Evolutionary conservation across 805 yeast species (phyloP), one percentile per base, ranked within the genome.

Genomic region (Komagataella populi): DNA sequence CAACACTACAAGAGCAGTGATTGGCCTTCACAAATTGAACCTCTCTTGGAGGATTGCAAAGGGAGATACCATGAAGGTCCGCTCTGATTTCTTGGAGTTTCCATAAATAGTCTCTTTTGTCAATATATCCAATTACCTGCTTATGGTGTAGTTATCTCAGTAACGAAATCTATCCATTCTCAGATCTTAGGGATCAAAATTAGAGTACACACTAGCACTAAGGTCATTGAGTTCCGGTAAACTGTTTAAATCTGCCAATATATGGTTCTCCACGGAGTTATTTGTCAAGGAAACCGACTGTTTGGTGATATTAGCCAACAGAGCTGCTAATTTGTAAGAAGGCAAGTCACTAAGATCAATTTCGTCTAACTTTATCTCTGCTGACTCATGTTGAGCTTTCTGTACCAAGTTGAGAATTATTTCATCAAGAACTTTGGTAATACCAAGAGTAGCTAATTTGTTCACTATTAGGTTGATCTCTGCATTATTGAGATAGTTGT

Each of bases 191-290:
- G 60, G 56, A 52, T 63, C 66, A 49, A 85, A 87, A 60, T 88
- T 88, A 17, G 96, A 84, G 64, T 90, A 90, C 6, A 90, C 90
- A 57, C 88, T 76, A 4, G 97, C 97, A 67, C 96, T 83, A 57
- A 90, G 74, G 54, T 88, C 96, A 56, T 87, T 95, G 52, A 90
- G 73, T 55, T 82, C 88, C 16, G 78, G 81, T 36, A 73, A 65
- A 53, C 67, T 68, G 56, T 76, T 73, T 74, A 81, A 67, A 4
- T 70, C 57, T 52, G 56, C 57, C 45, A 65, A 56, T 6, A 63
- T 55, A 16, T 63, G 65, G 45, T 64, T 62, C 49, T 66, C 68
- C 20, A 61, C 55, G 6, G 65, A 58, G 47, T 61, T 63, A 51
- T 59, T 63, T 4, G 64, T 60, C 48, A 66, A 54, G 48, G 55